These are phyloP conservation scores for Teunomyces funiuensis DNA, from an alignment of 805 yeast genomes.

Conservation along the genomic window DNA sequence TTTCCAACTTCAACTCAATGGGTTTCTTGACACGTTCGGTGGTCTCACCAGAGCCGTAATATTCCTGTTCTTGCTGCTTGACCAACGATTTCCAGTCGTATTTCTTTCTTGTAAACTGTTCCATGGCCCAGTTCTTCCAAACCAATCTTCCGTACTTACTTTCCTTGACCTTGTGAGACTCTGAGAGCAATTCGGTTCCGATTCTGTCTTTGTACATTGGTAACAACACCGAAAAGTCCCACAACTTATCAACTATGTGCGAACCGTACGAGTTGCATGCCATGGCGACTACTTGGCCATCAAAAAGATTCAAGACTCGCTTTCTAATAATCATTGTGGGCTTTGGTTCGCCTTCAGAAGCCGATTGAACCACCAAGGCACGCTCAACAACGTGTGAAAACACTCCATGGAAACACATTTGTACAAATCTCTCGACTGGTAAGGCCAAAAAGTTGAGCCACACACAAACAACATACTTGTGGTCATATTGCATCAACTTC, in stretches of 20 bases:
- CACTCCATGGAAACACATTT: conserved; percentile 86
- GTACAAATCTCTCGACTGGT: conserved; percentile 59
- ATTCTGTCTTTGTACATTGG: conserved; percentile 85
- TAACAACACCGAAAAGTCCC: conserved; percentile 75
- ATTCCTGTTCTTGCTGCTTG: conserved; percentile 44
- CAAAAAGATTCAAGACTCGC: conserved; percentile 63
- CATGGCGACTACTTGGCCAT: conserved; percentile 54
- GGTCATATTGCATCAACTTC: conserved; percentile 67
- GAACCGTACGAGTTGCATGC: conserved; percentile 89
- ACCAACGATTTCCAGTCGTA: conserved; percentile 78
- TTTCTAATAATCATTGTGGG: conserved; percentile 58
- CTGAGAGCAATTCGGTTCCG: conserved; percentile 61
- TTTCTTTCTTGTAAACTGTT: conserved; percentile 67
- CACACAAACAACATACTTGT: conserved; percentile 53
- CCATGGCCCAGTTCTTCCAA: conserved; percentile 95
- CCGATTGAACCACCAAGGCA: conserved; percentile 45
- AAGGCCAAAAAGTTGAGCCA: conserved; percentile 61
- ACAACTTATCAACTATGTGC: conserved; percentile 80
- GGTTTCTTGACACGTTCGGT: conserved; percentile 31
- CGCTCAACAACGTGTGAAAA: conserved; percentile 86
- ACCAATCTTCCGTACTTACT: conserved; percentile 87
- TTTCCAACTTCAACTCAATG: conserved; percentile 43
- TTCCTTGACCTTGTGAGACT: conserved; percentile 71
- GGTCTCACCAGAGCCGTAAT: conserved; percentile 20
- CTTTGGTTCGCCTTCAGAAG: conserved; percentile 43